Conservation (phyloP, 768 basidiomycete genomes). For the Hericium coralloides region DNA sequence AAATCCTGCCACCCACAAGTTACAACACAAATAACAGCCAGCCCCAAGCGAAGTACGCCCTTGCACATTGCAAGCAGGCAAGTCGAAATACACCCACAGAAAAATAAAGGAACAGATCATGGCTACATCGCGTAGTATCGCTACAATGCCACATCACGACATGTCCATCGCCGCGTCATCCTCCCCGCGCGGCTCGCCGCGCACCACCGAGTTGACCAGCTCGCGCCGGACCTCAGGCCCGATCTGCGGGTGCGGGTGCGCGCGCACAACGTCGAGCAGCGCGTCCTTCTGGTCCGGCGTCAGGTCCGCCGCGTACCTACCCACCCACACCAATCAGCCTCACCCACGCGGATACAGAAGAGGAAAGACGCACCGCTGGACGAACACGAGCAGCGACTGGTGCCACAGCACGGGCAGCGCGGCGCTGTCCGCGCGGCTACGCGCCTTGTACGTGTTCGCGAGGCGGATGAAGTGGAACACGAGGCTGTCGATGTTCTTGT, state of each 20-base stretch:
- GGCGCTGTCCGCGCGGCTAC: constrained; percentile 57
- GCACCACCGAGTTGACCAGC: constrained; percentile 74
- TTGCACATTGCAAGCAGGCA: too few relatives aligned
- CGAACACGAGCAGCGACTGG: constrained; percentile 90
- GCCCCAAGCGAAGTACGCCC: too few relatives aligned
- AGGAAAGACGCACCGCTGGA: constrained; percentile 60
- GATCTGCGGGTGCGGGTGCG: constrained; percentile 81
- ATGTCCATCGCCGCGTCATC: constrained; percentile 48
- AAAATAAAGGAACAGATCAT: too few relatives aligned
- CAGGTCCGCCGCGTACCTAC: constrained; percentile 88
- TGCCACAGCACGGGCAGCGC: constrained; percentile 98
- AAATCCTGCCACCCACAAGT: too few relatives aligned
- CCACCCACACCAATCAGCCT: neutral
- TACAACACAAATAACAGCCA: too few relatives aligned
- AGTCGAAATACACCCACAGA: too few relatives aligned
- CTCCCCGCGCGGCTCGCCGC: constrained; percentile 66
- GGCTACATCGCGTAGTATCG: neutral
- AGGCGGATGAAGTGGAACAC: constrained; percentile 98
- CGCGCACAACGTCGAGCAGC: constrained; percentile 84
- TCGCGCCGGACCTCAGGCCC: constrained; percentile 86
- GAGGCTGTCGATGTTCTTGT: constrained; percentile 94
- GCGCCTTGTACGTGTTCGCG: constrained; percentile 81
- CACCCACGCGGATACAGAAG: neutral
- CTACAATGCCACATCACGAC: constrained; percentile 1
- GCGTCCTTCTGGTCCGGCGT: constrained; percentile 98